phyloP scores from a whole-genome alignment of 2,329 filamentous ascomycete species.

The Botrytis aclada region DNA sequence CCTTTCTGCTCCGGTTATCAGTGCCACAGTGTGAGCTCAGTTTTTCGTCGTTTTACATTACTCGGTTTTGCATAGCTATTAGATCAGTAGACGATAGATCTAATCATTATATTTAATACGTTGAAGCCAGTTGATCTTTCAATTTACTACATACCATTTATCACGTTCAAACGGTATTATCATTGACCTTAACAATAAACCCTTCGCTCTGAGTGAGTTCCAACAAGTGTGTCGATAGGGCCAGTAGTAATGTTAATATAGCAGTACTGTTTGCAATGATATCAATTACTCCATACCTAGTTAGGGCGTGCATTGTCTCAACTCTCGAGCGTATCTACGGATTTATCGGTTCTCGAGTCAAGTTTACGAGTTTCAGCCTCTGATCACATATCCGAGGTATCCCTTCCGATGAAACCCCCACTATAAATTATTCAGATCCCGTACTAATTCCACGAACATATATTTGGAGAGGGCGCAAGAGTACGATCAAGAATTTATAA shows the following conservation, averaged over 20 bases:
- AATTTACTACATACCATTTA: neutral
- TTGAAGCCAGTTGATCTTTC: neutral
- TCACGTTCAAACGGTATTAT: neutral
- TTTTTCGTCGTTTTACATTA: neutral
- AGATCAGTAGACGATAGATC: neutral
- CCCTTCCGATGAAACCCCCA: conserved; percentile 1
- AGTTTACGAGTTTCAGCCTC: neutral
- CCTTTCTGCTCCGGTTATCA: neutral
- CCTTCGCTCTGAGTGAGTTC: neutral
- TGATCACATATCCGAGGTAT: neutral
- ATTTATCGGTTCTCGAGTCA: neutral
- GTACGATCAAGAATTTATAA: neutral
- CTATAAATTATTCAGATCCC: neutral
- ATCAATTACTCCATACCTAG: neutral
- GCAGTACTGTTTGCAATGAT: neutral
- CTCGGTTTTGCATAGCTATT: conserved; percentile 8
- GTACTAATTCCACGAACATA: neutral
- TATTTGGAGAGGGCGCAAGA: neutral
- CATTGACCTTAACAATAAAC: neutral
- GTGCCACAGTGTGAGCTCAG: neutral
- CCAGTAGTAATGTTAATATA: neutral
- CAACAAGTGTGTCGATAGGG: neutral
- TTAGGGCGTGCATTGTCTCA: neutral
- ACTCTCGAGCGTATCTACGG: neutral
- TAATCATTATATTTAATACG: neutral